Evolutionary conservation across 192 early-diverging fungal genomes (phyloP), one percentile per base, ranked within the genome.

Genomic region (Umbelopsis vinacea): DNA sequence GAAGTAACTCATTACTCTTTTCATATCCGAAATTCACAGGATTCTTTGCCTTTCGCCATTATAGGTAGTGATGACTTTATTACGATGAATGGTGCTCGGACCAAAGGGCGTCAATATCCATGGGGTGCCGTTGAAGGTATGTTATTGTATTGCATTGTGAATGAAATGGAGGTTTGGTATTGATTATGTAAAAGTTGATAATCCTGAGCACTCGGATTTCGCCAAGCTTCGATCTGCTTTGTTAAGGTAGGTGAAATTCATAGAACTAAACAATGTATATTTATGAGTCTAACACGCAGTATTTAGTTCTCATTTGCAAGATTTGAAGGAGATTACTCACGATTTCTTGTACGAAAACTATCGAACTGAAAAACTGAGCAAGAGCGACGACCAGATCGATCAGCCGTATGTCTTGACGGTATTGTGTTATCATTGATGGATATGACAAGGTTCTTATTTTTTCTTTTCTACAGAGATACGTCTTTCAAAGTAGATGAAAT

Each of bases 161-260:
- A 50, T 10, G n/a, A 17, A n/a, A 19, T n/a, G 29, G 3, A 2
- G 1, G 3, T 21, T 1, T 50, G 5, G n/a, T n/a, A 50, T 21
- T 50, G 10, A 48, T 57, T 15, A 47, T 81, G 0, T 8, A 17
- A 71, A 26, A 72, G 94, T 98, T n/a, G 98, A 99, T 79, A 97
- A 98, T 81, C 91, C 92, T 57, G 88, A 95, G 80, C 97, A 99
- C 84, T 94, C 91, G 72, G 98, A 99, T 81, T 99, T 98, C 87
- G 94, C 93, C 57, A 90, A 91, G 74, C 84, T 99, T 74, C 90
- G 97, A 67, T 94, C 95, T 70, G 91, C 96, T 45, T 75, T 97
- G 69, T 90, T 97, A 77, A 84, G 90, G 88, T 90, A 83, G 88
- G 87, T 89, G 60, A 70, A 0, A 43, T 43, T 43, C 40, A 43